Evolutionary conservation across 768 basidiomycete species (phyloP).

Genomic region (Tulasnella sp.): DNA sequence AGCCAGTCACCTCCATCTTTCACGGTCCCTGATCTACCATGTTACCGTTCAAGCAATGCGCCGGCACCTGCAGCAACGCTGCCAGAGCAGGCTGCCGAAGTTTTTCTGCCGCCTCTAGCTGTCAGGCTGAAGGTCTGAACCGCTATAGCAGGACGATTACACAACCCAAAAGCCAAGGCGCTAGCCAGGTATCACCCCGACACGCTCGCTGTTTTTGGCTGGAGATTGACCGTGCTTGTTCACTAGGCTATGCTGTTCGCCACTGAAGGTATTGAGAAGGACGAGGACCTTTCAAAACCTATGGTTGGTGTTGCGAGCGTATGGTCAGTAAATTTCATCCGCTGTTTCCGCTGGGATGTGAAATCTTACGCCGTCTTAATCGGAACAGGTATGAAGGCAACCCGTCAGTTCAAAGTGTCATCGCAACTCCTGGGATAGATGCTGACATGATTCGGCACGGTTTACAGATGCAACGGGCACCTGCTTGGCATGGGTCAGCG

Average conservation of each 20-base stretch:
- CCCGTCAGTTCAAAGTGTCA: conserved; percentile 64
- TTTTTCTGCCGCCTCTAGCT: conserved; percentile 16
- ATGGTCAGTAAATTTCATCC: conserved; percentile 62
- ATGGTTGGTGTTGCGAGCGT: conserved; percentile 98
- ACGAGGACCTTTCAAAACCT: conserved; percentile 88
- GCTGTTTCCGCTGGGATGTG: conserved; percentile 7
- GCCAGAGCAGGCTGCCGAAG: conserved; percentile 11
- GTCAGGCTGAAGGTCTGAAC: conserved; percentile 46
- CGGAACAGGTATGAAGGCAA: conserved; percentile 92
- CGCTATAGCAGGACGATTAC: conserved; percentile 81
- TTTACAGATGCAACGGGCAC: conserved; percentile 87
- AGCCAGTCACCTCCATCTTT: not conserved
- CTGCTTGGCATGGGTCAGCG: conserved; percentile 85
- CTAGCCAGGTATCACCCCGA: conserved; percentile 69
- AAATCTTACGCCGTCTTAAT: conserved; percentile 35
- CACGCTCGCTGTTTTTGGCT: not conserved
- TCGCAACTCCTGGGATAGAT: conserved; percentile 6
- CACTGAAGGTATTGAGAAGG: conserved; percentile 83
- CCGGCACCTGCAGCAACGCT: conserved; percentile 29
- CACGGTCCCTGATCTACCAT: not conserved
- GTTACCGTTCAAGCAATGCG: conserved; percentile 12
- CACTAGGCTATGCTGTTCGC: conserved; percentile 95
- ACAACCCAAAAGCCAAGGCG: conserved; percentile 91
- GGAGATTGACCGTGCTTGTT: conserved; percentile 22
- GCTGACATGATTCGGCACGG: not conserved